These are phyloP conservation scores for rapeseed (Brassica napus) DNA, from an alignment of 345 rosid species.

Conservation along the genomic window Da-Ae NC_063440.1:26508001-26508500, in stretches of 20 bases:
- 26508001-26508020: background rate
- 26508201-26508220: background rate
- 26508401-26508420: no score
- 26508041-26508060: background rate
- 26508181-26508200: background rate
- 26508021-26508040: background rate
- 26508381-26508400: no score
- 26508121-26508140: background rate
- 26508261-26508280: background rate
- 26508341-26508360: no score
- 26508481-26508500: no score
- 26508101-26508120: background rate
- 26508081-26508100: background rate
- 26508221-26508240: conserved; percentile 5
- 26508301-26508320: no score
- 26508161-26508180: background rate
- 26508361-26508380: no score
- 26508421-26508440: no score
- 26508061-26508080: background rate
- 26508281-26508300: background rate
- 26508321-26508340: no score
- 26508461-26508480: no score
- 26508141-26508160: background rate
- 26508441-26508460: no score
- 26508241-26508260: conserved; percentile 25